Evolutionary conservation across 2,329 filamentous ascomycete genomes (phyloP).

Genomic region (Clonostachys sp.): DNA sequence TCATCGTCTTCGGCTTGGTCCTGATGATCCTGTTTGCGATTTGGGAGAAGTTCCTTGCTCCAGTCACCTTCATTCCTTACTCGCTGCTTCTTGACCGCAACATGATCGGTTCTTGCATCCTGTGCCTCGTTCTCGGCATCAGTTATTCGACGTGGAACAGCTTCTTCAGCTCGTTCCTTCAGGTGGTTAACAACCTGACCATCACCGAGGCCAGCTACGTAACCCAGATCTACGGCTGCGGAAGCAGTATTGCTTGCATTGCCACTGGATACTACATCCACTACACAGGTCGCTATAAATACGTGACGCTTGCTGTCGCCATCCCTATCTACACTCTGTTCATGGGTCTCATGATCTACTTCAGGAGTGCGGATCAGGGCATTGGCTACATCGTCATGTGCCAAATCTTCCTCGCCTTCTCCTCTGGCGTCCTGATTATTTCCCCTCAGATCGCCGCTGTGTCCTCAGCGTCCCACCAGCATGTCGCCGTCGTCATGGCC

Average conservation of each 20-base stretch:
- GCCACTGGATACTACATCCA: conserved; percentile 28
- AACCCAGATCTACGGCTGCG: conserved; percentile 29
- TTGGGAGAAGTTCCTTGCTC: conserved; percentile 31
- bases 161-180: conserved; percentile 32
- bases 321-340: conserved; percentile 52
- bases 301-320: conserved; percentile 36
- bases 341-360: conserved; percentile 54
- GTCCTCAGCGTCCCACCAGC: conserved; percentile 52
- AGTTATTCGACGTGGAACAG: conserved; percentile 28
- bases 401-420: conserved; percentile 58
- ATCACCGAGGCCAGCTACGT: conserved; percentile 29
- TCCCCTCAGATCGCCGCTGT: conserved; percentile 57
- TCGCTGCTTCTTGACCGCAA: conserved; percentile 26
- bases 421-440: conserved; percentile 55
- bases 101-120: conserved; percentile 27
- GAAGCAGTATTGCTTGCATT: conserved; percentile 25
- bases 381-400: conserved; percentile 54
- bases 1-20: conserved; percentile 29
- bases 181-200: conserved; percentile 28
- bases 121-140: conserved; percentile 28
- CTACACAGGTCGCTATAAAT: conserved; percentile 41
- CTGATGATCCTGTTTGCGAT: conserved; percentile 28
- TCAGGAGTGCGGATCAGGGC: conserved; percentile 44
- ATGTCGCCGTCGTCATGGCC: conserved; percentile 55
- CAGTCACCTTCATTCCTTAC: conserved; percentile 32